Conservation (phyloP, 345 rosid species). For the Camelina sativa region DNA sequence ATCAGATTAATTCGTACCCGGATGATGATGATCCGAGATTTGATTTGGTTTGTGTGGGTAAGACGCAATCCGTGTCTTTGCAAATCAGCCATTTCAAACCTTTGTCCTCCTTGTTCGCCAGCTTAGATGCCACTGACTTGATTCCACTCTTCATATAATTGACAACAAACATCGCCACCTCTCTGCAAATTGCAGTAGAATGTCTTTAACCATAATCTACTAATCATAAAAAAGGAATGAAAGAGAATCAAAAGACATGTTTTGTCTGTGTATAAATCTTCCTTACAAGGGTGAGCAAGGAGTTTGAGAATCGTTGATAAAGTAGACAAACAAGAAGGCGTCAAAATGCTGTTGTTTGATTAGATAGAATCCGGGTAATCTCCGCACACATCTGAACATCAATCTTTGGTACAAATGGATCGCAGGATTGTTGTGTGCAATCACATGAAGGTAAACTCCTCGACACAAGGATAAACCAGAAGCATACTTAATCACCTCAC, state of each 20-base stretch:
- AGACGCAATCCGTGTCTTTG: slow-evolving; percentile 61
- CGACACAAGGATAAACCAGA: slow-evolving; percentile 59
- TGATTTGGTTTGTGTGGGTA: slow-evolving; percentile 60
- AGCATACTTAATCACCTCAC: slow-evolving; percentile 74
- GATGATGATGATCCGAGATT: slow-evolving; percentile 53
- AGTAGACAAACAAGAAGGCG: slow-evolving; percentile 81
- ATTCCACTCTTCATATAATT: slow-evolving; percentile 62
- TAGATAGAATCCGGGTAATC: slow-evolving; percentile 65
- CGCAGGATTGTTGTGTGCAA: slow-evolving; percentile 82
- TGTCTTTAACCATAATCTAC: background rate
- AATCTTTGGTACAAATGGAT: slow-evolving; percentile 80
- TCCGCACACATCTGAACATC: slow-evolving; percentile 66
- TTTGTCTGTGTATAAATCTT: slow-evolving; percentile 2
- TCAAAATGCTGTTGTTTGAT: slow-evolving; percentile 75
- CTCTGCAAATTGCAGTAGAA: slow-evolving; percentile 49
- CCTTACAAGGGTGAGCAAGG: slow-evolving; percentile 86
- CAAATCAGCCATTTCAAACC: slow-evolving; percentile 53
- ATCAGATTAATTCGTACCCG: slow-evolving; percentile 36
- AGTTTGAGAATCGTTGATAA: slow-evolving; percentile 69
- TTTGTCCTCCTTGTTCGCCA: slow-evolving; percentile 53
- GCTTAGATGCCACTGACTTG: slow-evolving; percentile 55
- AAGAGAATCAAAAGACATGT: slow-evolving; percentile 12
- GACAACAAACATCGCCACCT: slow-evolving; percentile 51
- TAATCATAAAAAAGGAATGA: background rate
- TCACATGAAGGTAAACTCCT: slow-evolving; percentile 90